Conservation (phyloP, 495 filamentous ascomycete genomes). For the Podospora pseudocomata region DNA sequence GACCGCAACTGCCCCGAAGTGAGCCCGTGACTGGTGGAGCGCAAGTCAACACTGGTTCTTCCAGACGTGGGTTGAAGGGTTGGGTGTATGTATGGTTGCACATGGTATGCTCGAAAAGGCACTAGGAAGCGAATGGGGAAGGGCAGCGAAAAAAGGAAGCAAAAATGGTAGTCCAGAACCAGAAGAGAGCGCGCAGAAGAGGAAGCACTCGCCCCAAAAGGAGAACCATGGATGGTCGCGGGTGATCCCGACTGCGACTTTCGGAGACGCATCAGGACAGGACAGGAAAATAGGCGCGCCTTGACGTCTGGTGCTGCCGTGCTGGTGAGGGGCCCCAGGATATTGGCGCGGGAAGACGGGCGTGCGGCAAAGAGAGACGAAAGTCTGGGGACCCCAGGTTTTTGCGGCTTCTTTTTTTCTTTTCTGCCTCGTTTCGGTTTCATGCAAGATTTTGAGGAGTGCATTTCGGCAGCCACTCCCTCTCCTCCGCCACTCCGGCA, state of each 20-base stretch:
- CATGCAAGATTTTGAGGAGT: slow-evolving; percentile 1
- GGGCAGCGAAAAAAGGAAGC: not conserved
- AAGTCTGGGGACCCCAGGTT: slow-evolving; percentile 6
- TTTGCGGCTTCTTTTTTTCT: not conserved
- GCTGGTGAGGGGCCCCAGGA: not conserved
- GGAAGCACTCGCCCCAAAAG: not conserved
- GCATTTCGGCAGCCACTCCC: not conserved
- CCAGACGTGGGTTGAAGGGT: not conserved
- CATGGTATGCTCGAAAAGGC: not conserved
- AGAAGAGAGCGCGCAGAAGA: not conserved
- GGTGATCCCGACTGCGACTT: slow-evolving; percentile 1
- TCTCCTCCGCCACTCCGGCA: slow-evolving; percentile 1
- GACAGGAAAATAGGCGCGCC: not conserved
- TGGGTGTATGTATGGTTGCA: not conserved
- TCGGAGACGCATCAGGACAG: not conserved
- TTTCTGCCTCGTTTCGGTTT: not conserved
- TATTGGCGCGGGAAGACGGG: slow-evolving; percentile 1
- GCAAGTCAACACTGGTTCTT: not conserved
- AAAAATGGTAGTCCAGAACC: not conserved
- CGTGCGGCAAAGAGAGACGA: not conserved
- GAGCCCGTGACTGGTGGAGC: not conserved
- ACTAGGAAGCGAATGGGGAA: not conserved
- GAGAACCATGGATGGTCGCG: not conserved
- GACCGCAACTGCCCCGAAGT: not conserved
- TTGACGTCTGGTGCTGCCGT: not conserved